Conservation (phyloP, 169 alveolate species). For the Eimeria falciformis region DNA sequence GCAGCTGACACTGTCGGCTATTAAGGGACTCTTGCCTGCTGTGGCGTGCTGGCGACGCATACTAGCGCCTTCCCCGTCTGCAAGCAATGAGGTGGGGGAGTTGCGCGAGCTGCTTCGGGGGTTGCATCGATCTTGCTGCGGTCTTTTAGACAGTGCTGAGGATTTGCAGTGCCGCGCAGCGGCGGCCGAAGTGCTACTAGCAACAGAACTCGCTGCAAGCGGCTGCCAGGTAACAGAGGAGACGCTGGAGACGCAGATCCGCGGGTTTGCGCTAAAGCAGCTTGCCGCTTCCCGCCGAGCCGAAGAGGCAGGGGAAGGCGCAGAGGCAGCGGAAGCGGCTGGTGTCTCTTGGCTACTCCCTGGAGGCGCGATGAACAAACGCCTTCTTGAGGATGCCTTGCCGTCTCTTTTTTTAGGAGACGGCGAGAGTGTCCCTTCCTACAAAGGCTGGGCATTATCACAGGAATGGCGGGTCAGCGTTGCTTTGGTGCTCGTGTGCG, state of each 20-base stretch:
- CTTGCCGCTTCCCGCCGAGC: slow-evolving; percentile 5
- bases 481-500: slow-evolving; percentile 57
- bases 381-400: slow-evolving; percentile 32
- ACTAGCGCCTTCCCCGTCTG: not conserved
- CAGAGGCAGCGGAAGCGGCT: not conserved
- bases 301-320: slow-evolving; percentile 26
- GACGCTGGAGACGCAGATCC: not conserved
- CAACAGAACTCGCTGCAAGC: slow-evolving; percentile 73
- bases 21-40: slow-evolving; percentile 48
- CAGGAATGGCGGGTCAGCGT: slow-evolving; percentile 40
- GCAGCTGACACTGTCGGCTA: slow-evolving; percentile 52
- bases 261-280: slow-evolving; percentile 18
- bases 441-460: not conserved
- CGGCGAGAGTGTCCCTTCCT: not conserved
- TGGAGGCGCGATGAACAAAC: slow-evolving; percentile 6
- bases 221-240: slow-evolving; percentile 49
- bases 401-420: slow-evolving; percentile 6
- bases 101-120: slow-evolving; percentile 67
- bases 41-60: slow-evolving; percentile 54
- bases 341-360: slow-evolving; percentile 45
- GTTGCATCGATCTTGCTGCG: slow-evolving; percentile 24
- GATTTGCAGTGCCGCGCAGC: slow-evolving; percentile 70
- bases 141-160: slow-evolving; percentile 47
- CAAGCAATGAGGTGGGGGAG: not conserved
- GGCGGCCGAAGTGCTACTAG: slow-evolving; percentile 64